phyloP scores from a whole-genome alignment of 1,139 yeast species.

The Petasospora rhodanensis region DNA sequence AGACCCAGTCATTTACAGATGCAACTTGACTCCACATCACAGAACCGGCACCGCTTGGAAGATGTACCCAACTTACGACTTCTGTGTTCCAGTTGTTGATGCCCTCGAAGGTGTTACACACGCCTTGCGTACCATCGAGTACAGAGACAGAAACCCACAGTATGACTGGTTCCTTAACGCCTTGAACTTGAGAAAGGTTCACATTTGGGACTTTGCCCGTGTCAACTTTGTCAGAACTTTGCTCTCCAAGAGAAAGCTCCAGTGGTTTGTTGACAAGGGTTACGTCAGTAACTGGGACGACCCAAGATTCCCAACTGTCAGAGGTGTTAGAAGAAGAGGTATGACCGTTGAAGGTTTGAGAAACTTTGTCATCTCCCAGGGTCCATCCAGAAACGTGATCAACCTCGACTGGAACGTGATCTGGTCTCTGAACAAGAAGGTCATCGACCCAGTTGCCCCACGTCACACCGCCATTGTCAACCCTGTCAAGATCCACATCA shows the following conservation, averaged over 20 bases:
- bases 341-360: conserved; percentile 97
- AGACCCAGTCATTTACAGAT: conserved; percentile 96
- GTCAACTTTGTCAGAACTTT: conserved; percentile 93
- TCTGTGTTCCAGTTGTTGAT: conserved; percentile 96
- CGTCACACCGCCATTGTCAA: conserved; percentile 82
- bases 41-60: conserved; percentile 92
- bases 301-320: conserved; percentile 97
- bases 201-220: conserved; percentile 96
- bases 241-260: conserved; percentile 92
- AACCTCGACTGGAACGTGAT: conserved; percentile 95
- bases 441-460: conserved; percentile 94
- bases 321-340: conserved; percentile 99
- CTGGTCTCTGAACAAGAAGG: conserved; percentile 96
- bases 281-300: conserved; percentile 94
- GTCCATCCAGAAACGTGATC: conserved; percentile 94
- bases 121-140: conserved; percentile 94
- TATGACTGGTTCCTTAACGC: conserved; percentile 92
- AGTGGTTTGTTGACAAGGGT: conserved; percentile 93
- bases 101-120: conserved; percentile 95
- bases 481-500: conserved; percentile 61
- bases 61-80: conserved; percentile 95
- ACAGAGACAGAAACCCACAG: conserved; percentile 96
- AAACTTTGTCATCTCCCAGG: conserved; percentile 89
- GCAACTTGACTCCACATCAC: conserved; percentile 94
- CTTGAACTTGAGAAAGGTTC: conserved; percentile 79